A percentile compares a stretch with the other conserved stretches of the same genome.
Conservation (phyloP, 2,329 filamentous ascomycete species). For the Pestalotiopsis sp. region DNA sequence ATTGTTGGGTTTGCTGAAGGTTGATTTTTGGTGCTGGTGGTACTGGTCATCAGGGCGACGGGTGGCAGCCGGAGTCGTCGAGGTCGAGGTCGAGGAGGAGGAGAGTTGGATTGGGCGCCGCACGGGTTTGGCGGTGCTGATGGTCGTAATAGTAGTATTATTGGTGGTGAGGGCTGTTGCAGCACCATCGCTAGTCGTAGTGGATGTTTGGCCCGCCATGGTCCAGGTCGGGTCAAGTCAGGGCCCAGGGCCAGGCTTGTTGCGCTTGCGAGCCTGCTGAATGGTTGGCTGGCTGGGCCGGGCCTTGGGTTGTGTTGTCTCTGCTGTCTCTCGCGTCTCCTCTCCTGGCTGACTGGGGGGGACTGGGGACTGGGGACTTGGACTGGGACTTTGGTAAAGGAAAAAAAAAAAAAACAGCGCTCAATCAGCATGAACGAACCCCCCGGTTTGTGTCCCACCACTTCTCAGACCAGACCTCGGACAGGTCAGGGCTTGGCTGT, state of each 20-base stretch:
- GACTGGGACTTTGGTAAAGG: not conserved
- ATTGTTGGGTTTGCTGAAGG: conserved; percentile 17
- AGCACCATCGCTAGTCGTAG: not conserved
- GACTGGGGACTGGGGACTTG: too few relatives aligned
- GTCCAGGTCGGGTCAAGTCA: not conserved
- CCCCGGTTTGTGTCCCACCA: not conserved
- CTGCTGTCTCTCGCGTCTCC: not conserved
- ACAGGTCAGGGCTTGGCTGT: not conserved
- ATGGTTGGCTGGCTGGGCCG: too few relatives aligned
- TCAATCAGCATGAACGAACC: not conserved
- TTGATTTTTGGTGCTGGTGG: conserved; percentile 13
- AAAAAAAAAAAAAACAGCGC: not conserved
- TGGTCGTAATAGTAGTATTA: not conserved
- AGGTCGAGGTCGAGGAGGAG: not conserved
- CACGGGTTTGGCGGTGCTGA: not conserved
- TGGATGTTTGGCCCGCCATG: not conserved
- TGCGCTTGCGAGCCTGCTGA: too few relatives aligned
- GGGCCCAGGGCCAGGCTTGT: not conserved
- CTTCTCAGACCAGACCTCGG: not conserved
- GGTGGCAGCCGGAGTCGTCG: not conserved
- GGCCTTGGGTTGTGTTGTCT: not conserved
- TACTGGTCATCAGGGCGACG: conserved; percentile 5
- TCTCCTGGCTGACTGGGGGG: not conserved
- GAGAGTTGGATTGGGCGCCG: not conserved
- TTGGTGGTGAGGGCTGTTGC: not conserved